Evolutionary conservation across 306 rosid species (phyloP).

Genomic region (Ochetophila trinervis): DNA sequence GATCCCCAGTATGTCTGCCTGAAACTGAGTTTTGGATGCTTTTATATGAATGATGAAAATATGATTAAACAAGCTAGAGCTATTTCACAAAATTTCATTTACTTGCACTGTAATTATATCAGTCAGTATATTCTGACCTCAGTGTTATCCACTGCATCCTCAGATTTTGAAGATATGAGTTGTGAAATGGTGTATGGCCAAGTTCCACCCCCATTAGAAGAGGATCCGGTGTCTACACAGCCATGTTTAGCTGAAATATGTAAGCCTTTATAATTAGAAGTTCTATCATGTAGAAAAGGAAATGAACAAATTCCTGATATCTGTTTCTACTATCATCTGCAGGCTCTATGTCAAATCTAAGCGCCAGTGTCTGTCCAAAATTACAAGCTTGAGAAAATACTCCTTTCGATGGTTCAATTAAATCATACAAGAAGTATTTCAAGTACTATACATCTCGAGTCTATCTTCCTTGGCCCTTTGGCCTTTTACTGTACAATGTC

Average conservation of each 20-base stretch:
- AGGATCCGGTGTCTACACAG: conserved; percentile 81
- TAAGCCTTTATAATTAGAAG: conserved; percentile 32
- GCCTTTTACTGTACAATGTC: too few relatives aligned
- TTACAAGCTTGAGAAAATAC: conserved; percentile 51
- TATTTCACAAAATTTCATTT: not conserved
- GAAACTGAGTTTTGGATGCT: conserved; percentile 1
- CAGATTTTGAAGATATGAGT: conserved; percentile 98
- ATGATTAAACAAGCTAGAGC: not conserved
- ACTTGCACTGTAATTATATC: not conserved
- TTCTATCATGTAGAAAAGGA: not conserved
- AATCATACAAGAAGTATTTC: conserved; percentile 4
- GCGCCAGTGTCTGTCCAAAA: conserved; percentile 57
- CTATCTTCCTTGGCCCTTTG: not conserved
- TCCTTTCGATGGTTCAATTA: not conserved
- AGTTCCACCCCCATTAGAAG: conserved; percentile 77
- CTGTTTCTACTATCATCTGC: conserved; percentile 27
- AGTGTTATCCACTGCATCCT: not conserved
- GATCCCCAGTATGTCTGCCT: conserved; percentile 70
- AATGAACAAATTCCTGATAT: conserved; percentile 13
- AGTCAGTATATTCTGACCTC: not conserved
- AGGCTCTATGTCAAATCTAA: conserved; percentile 75
- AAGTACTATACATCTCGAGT: not conserved
- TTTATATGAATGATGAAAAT: not conserved
- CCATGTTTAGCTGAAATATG: conserved; percentile 74
- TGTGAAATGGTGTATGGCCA: conserved; percentile 97